These are phyloP conservation scores for Fusarium graminum DNA, from an alignment of 2,329 filamentous ascomycete species.

Conservation along the genomic window DNA sequence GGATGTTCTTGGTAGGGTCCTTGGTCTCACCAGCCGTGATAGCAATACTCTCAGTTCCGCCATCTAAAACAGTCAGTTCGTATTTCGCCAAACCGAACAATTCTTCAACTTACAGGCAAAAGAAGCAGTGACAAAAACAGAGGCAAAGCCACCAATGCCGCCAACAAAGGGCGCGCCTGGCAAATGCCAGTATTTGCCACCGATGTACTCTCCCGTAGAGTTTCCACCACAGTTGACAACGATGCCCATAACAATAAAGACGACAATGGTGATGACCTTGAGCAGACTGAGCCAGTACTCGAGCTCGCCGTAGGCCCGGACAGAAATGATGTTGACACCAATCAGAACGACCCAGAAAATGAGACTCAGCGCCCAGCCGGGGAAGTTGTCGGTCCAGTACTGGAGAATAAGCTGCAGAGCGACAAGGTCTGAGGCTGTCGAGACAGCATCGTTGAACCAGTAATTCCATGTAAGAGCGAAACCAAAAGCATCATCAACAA, in stretches of 20 bases:
- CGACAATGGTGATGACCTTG: slow-evolving; percentile 66
- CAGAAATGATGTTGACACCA: slow-evolving; percentile 53
- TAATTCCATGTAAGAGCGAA: slow-evolving; percentile 71
- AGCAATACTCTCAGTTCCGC: slow-evolving; percentile 73
- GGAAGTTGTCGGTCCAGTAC: slow-evolving; percentile 73
- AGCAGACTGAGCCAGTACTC: slow-evolving; percentile 70
- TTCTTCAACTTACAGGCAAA: slow-evolving; percentile 66
- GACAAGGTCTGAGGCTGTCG: slow-evolving; percentile 69
- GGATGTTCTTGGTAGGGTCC: slow-evolving; percentile 70
- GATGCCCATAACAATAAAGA: slow-evolving; percentile 74
- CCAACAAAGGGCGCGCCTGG: slow-evolving; percentile 73
- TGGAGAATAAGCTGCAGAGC: slow-evolving; percentile 65
- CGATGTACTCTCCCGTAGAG: slow-evolving; percentile 65
- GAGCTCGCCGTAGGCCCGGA: slow-evolving; percentile 57
- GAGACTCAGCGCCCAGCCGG: slow-evolving; percentile 72
- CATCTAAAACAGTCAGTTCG: slow-evolving; percentile 42
- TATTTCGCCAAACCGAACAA: neutral
- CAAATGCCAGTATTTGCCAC: slow-evolving; percentile 68
- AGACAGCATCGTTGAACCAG: slow-evolving; percentile 74
- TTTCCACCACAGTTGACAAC: slow-evolving; percentile 67
- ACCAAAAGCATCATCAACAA: slow-evolving; percentile 66
- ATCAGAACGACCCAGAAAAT: slow-evolving; percentile 72
- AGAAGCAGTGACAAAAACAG: slow-evolving; percentile 65
- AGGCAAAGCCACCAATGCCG: slow-evolving; percentile 74
- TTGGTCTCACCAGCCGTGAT: slow-evolving; percentile 76